A percentile compares a stretch with the other conserved stretches of the same genome.
phyloP scores from a whole-genome alignment of 2,329 filamentous ascomycete genomes.

The Colletotrichum eremochloae region DNA sequence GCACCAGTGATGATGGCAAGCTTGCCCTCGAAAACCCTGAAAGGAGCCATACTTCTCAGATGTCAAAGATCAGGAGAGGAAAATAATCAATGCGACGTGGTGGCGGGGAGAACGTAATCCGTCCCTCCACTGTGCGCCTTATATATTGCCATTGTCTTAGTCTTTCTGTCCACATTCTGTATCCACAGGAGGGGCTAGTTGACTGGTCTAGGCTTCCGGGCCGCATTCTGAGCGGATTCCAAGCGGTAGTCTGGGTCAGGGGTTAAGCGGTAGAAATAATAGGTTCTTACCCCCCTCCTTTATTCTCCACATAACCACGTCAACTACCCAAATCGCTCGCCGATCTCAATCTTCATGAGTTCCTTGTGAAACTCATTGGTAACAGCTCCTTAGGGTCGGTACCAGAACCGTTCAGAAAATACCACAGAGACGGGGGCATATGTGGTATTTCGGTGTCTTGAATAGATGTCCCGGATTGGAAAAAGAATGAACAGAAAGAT shows the following conservation, averaged over 20 bases:
- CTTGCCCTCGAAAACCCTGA: slow-evolving; percentile 73
- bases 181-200: slow-evolving; percentile 7
- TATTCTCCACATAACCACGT: slow-evolving; percentile 32
- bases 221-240: slow-evolving; percentile 22
- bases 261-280: not conserved
- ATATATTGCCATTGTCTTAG: slow-evolving; percentile 20
- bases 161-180: not conserved
- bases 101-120: slow-evolving; percentile 8
- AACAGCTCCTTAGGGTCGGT: not conserved
- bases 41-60: slow-evolving; percentile 50
- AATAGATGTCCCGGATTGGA: not conserved
- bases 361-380: slow-evolving; percentile 12
- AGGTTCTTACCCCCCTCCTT: slow-evolving; percentile 16
- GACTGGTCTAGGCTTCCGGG: slow-evolving; percentile 11
- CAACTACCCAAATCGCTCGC: slow-evolving; percentile 14
- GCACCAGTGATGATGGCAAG: slow-evolving; percentile 84
- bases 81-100: slow-evolving; percentile 17
- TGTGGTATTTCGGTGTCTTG: no score
- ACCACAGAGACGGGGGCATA: not conserved
- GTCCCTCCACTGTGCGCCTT: slow-evolving; percentile 22
- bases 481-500: not conserved
- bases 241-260: slow-evolving; percentile 10
- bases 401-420: not conserved
- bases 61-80: not conserved
- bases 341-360: slow-evolving; percentile 33